Base-by-base conservation (phyloP, 140 eudicot genomes). In the Erigeron philadelphicus region DNA sequence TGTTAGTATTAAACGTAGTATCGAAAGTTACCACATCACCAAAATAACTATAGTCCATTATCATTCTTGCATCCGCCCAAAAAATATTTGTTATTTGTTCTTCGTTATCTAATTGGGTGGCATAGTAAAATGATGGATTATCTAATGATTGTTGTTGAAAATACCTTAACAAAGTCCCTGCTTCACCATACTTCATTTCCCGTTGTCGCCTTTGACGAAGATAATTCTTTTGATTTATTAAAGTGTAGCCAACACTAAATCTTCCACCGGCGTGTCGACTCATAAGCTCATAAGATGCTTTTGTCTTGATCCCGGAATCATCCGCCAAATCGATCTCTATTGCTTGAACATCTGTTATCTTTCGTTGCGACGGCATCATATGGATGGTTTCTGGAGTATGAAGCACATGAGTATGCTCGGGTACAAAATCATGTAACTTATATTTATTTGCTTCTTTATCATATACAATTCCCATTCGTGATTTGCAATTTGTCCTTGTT, bases 181-280 rank as follows among this genome's bases (percentile, higher is more conserved):
- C 52, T 46, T 46, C 52, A 7, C 52, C 52, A 46, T 46, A 46
- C 52, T 46, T 46, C 12, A 46, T 2, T 8, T 46, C 12, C 9
- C 52, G 52, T 46, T 46, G 52, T 46, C 52, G 52, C 9, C 52
- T 46, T 46, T 5, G 10, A 0, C 9, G n/a, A 46, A 6, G 52
- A 46, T 46, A 46, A 6, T n/a, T n/a, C 5, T 46, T 50, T n/a
- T 50, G 16, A 50, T 50, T 0, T n/a, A 7, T 12, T 11, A 11
- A 12, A 7, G 57, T 50, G 57, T 50, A 50, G 57, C 57, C 57
- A 50, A 50, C 57, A 50, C 57, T 50, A 50, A 19, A 50, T 50
- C 13, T 44, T 0, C 48, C 48, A 2, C 48, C 48, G 1, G 9
- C 48, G 1, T 10, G 48, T 44, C 57, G 21, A 2, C 61, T 54